A percentile compares a stretch with the other conserved stretches of the same genome.
Evolutionary conservation across 2,329 filamentous ascomycete genomes (phyloP).

Genomic region (Fusarium sp.): DNA sequence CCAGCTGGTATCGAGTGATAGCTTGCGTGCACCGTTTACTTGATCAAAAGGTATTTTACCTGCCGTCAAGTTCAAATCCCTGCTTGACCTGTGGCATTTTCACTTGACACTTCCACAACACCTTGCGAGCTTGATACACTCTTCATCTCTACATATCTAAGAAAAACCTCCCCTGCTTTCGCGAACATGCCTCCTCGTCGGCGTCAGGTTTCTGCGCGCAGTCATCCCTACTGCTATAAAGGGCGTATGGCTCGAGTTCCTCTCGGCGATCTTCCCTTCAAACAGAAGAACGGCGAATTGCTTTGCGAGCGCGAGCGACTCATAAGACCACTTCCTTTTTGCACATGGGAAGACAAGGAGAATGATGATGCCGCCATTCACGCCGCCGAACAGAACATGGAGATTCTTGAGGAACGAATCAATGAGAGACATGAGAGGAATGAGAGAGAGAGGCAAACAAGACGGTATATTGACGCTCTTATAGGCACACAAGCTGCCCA

Average conservation of each 20-base stretch:
- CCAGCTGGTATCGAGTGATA: slow-evolving; percentile 20
- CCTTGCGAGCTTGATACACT: neutral
- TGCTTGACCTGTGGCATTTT: neutral
- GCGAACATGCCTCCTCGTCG: slow-evolving; percentile 33
- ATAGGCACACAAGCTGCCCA: slow-evolving; percentile 46
- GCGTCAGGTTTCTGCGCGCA: neutral
- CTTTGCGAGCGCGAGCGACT: slow-evolving; percentile 35
- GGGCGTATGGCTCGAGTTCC: slow-evolving; percentile 41
- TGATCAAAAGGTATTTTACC: neutral
- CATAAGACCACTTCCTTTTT: slow-evolving; percentile 41
- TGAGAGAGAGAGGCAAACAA: neutral
- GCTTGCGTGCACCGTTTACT: neutral
- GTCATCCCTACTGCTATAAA: neutral
- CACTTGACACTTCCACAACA: neutral
- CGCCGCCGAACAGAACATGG: slow-evolving; percentile 29
- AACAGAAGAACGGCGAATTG: slow-evolving; percentile 36
- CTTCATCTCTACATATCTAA: neutral
- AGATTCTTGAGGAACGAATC: slow-evolving; percentile 13
- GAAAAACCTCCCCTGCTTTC: neutral
- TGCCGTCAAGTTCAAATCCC: neutral
- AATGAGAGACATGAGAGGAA: neutral
- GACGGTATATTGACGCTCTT: slow-evolving; percentile 18
- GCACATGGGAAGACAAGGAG: slow-evolving; percentile 45
- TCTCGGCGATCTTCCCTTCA: slow-evolving; percentile 45
- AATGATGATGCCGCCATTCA: slow-evolving; percentile 39